phyloP scores from a whole-genome alignment of 768 basidiomycete species.

The Neoboletus brunneissimus region DNA sequence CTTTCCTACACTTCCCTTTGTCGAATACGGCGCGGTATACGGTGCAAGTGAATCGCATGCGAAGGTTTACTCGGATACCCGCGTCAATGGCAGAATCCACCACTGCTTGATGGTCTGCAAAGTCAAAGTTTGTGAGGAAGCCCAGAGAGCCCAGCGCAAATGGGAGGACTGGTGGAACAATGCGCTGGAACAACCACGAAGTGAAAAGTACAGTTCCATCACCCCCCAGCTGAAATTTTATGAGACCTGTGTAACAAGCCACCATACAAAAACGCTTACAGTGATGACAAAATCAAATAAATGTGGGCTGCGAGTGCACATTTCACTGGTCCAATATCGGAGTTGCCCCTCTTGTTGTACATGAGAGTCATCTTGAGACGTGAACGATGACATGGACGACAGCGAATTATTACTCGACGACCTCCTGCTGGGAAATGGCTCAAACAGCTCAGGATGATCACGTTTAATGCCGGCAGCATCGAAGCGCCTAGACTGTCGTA shows the following conservation, averaged over 20 bases:
- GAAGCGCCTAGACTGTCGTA: conserved; percentile 86
- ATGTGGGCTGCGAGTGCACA: conserved; percentile 90
- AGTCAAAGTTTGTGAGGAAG: conserved; percentile 96
- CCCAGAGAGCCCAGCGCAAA: conserved; percentile 97
- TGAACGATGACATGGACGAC: conserved; percentile 51
- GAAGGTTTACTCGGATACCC: conserved; percentile 94
- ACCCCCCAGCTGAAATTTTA: conserved; percentile 74
- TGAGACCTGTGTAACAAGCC: conserved; percentile 8
- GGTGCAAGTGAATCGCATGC: conserved; percentile 99
- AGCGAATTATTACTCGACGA: conserved; percentile 65
- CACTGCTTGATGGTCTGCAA: conserved; percentile 77
- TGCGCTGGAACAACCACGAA: conserved; percentile 97
- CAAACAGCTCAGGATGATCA: conserved; percentile 86
- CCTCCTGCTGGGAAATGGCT: conserved; percentile 71
- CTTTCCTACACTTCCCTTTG: conserved; percentile 65
- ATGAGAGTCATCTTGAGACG: conserved; percentile 39
- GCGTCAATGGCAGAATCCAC: conserved; percentile 87
- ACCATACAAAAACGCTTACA: conserved; percentile 45
- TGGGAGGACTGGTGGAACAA: conserved; percentile 97
- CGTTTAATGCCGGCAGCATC: conserved; percentile 86
- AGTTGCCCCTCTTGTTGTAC: conserved; percentile 79
- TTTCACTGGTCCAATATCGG: conserved; percentile 95
- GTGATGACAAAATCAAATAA: conserved; percentile 98
- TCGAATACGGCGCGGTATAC: conserved; percentile 90
- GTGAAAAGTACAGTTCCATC: conserved; percentile 99